Percentiles rank a stretch among this genome's conserved stretches.
These are phyloP conservation scores for Inonotus hispidus DNA, from an alignment of 1,284 basidiomycete species.

Conservation along the genomic window DNA sequence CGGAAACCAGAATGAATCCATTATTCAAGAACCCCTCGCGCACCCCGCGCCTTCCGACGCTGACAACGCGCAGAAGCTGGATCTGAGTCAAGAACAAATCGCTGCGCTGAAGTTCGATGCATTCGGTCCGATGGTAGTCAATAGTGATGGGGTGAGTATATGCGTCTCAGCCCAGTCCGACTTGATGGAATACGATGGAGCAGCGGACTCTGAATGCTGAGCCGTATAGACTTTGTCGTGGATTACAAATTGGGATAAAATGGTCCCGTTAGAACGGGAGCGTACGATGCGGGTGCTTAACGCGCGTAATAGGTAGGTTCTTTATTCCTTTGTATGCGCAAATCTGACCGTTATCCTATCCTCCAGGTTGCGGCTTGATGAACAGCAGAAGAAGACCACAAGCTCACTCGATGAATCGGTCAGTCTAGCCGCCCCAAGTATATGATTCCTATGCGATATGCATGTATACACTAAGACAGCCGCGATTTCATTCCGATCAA, in stretches of 20 bases:
- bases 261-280: conserved; percentile 7
- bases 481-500: neutral
- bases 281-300: conserved; percentile 11
- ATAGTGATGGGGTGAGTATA: conserved; percentile 22
- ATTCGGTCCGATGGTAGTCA: conserved; percentile 23
- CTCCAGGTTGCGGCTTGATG: conserved; percentile 1
- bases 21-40: neutral
- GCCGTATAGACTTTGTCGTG: conserved; percentile 7
- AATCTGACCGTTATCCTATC: neutral
- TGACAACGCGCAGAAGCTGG: neutral
- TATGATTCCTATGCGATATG: neutral
- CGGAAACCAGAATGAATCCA: neutral
- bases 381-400: conserved; percentile 1
- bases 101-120: conserved; percentile 19
- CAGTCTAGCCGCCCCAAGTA: neutral
- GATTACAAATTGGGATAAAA: conserved; percentile 14
- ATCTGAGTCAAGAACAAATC: conserved; percentile 2
- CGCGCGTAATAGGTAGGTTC: conserved; percentile 6
- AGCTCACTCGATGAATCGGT: neutral
- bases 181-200: neutral
- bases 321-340: neutral
- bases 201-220: neutral
- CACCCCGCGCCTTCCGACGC: conserved; percentile 7
- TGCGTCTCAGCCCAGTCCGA: too few relatives aligned
- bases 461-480: neutral